Percentiles rank a stretch among this genome's conserved stretches.
These are phyloP conservation scores for Tagetes patula DNA, from an alignment of 129 eudicot genomes.

Conservation along the genomic window DNA sequence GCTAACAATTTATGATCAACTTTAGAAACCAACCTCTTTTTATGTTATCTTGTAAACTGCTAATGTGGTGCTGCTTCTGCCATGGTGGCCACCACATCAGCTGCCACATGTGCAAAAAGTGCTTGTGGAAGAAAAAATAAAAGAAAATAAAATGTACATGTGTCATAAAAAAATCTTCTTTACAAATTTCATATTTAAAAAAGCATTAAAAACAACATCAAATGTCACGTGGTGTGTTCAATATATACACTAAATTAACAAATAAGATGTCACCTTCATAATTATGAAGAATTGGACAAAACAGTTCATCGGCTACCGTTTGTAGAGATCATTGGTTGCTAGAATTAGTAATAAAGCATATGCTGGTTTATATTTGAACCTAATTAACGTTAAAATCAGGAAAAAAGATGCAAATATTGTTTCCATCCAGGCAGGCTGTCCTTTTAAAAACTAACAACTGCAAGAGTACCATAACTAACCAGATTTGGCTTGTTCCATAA, in stretches of 20 bases:
- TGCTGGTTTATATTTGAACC: background rate
- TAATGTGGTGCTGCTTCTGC: background rate
- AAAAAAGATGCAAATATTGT: background rate
- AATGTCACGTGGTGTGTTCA: background rate
- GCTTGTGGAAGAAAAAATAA: background rate
- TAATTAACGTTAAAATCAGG: background rate
- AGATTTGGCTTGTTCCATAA: constrained; percentile 71
- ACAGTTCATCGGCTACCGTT: background rate
- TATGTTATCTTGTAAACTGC: no score
- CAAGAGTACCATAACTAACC: constrained; percentile 42
- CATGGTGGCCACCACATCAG: background rate
- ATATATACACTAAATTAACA: constrained; percentile 6
- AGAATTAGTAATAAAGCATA: background rate
- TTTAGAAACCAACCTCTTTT: background rate
- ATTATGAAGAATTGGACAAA: background rate
- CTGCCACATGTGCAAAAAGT: background rate
- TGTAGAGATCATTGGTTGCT: background rate
- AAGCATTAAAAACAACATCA: background rate
- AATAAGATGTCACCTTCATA: background rate
- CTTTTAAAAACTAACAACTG: background rate
- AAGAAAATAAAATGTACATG: background rate
- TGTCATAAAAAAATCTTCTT: background rate
- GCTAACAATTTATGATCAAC: background rate
- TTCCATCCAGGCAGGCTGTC: background rate
- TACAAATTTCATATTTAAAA: background rate